Evolutionary conservation across 441 rosid species (phyloP).

Genomic region (Biscutella auriculata): DNA sequence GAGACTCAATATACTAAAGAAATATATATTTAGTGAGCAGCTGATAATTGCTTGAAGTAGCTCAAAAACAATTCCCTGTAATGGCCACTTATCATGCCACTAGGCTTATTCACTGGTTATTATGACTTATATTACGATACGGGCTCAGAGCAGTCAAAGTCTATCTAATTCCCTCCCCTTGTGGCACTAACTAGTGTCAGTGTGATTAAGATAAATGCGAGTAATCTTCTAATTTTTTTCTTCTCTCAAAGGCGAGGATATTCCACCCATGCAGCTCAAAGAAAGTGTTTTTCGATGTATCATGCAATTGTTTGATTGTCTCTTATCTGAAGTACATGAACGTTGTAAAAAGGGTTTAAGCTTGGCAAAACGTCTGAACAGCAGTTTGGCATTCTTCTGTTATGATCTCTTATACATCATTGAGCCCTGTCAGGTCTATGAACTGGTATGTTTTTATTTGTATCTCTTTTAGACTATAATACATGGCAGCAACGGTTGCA

Average conservation of each 20-base stretch:
- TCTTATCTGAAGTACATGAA: slow-evolving; percentile 93
- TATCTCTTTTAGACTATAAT: neutral
- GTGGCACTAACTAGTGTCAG: slow-evolving; percentile 1
- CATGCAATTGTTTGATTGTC: slow-evolving; percentile 91
- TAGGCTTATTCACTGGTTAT: neutral
- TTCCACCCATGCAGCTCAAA: slow-evolving; percentile 95
- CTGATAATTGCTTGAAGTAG: neutral
- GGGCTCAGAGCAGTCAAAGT: neutral
- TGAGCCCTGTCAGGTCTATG: slow-evolving; percentile 98
- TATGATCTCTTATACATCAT: slow-evolving; percentile 90
- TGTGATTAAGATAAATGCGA: neutral
- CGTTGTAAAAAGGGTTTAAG: slow-evolving; percentile 96
- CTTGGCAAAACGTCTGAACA: slow-evolving; percentile 91
- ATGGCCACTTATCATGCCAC: neutral
- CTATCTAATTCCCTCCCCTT: neutral
- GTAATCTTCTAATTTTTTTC: neutral
- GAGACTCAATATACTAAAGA: neutral
- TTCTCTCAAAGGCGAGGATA: slow-evolving; percentile 66
- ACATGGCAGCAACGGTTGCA: neutral
- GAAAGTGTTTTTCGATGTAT: slow-evolving; percentile 94
- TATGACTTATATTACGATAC: neutral
- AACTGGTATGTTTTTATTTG: slow-evolving; percentile 55
- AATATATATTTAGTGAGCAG: neutral
- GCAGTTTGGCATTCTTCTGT: slow-evolving; percentile 98
- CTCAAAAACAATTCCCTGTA: neutral